A percentile compares a stretch with the other conserved stretches of the same genome.
These are phyloP conservation scores for Suillus clintonianus DNA, from an alignment of 768 basidiomycete species.

Conservation along the genomic window DNA sequence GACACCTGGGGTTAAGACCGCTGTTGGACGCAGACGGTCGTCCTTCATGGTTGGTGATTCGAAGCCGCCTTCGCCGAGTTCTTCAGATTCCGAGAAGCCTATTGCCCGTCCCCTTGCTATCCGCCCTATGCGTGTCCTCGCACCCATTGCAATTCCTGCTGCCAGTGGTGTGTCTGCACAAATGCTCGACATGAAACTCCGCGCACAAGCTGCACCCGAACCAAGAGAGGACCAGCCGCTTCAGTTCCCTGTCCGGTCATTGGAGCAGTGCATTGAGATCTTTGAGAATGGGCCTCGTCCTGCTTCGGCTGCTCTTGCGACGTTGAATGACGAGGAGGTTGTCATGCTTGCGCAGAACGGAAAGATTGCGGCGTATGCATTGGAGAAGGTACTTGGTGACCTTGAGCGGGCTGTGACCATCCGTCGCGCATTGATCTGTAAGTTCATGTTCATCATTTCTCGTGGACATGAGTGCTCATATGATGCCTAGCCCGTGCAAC, in stretches of 20 bases:
- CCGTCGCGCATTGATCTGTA: slow-evolving; percentile 87
- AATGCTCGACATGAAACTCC: slow-evolving; percentile 36
- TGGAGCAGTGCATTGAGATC: slow-evolving; percentile 79
- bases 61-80: not conserved
- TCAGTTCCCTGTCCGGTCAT: slow-evolving; percentile 42
- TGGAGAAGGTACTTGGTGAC: slow-evolving; percentile 94
- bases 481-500: slow-evolving; percentile 73
- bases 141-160: slow-evolving; percentile 24
- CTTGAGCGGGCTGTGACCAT: slow-evolving; percentile 85
- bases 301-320: slow-evolving; percentile 52
- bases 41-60: slow-evolving; percentile 27
- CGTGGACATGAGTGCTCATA: slow-evolving; percentile 3
- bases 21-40: slow-evolving; percentile 17
- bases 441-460: slow-evolving; percentile 35
- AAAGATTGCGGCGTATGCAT: slow-evolving; percentile 91
- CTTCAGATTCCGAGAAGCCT: slow-evolving; percentile 18
- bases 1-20: slow-evolving; percentile 12
- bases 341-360: slow-evolving; percentile 86
- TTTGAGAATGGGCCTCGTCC: slow-evolving; percentile 75
- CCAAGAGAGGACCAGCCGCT: slow-evolving; percentile 14
- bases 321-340: slow-evolving; percentile 90
- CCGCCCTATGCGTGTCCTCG: slow-evolving; percentile 5
- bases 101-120: slow-evolving; percentile 11
- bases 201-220: slow-evolving; percentile 20
- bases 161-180: slow-evolving; percentile 27